phyloP scores from a whole-genome alignment of 2,329 filamentous ascomycete species.

The Huntiella bhutanensis region DNA sequence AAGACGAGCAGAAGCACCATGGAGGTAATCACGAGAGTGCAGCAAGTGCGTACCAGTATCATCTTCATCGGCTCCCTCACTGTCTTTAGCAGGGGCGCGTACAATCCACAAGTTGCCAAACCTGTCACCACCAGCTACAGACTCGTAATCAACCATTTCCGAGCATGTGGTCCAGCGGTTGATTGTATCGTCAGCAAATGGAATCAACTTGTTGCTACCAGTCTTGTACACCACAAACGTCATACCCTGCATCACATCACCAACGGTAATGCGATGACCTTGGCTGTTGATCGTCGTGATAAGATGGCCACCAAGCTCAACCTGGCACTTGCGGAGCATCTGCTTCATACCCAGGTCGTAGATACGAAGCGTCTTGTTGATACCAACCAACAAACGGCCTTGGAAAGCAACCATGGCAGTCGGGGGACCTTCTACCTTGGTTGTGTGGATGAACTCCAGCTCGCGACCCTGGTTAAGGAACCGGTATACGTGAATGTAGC shows the following conservation, averaged over 20 bases:
- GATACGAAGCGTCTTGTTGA: conserved; percentile 63
- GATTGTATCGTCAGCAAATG: conserved; percentile 80
- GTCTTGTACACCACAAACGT: conserved; percentile 89
- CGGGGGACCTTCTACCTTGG: conserved; percentile 74
- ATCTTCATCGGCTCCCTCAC: conserved; percentile 78
- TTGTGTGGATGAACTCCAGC: conserved; percentile 92
- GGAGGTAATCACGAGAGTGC: conserved; percentile 76
- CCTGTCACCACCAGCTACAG: conserved; percentile 84
- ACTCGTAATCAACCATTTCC: conserved; percentile 95
- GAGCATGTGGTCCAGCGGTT: conserved; percentile 80
- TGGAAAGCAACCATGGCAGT: conserved; percentile 86
- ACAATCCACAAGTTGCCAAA: conserved; percentile 94
- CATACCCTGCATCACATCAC: conserved; percentile 81
- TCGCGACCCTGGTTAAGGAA: conserved; percentile 74
- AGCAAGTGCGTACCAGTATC: conserved; percentile 76
- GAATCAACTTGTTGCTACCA: conserved; percentile 75
- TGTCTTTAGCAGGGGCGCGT: conserved; percentile 68
- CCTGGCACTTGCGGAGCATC: conserved; percentile 78
- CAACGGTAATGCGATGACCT: conserved; percentile 77
- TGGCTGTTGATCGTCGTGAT: conserved; percentile 81
- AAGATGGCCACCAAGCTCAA: conserved; percentile 58
- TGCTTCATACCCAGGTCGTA: conserved; percentile 91
- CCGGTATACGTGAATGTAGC: conserved; percentile 82
- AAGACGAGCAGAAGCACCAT: conserved; percentile 70
- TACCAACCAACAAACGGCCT: conserved; percentile 68